These are phyloP conservation scores for Trichoderma guizhouense DNA, from an alignment of 2,329 filamentous ascomycete genomes.

Conservation along the genomic window DNA sequence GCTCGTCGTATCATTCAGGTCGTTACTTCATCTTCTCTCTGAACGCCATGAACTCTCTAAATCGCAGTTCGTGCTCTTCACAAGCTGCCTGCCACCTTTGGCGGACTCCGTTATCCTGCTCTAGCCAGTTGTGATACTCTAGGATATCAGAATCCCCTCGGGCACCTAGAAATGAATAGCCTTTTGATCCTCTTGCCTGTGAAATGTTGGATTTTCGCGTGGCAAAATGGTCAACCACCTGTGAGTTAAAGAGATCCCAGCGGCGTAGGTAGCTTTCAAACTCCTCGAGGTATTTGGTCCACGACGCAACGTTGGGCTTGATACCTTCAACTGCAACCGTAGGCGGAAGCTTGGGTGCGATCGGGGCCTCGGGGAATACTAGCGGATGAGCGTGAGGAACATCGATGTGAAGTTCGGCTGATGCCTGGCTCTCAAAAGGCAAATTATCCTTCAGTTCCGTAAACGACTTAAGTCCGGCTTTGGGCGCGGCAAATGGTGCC, in stretches of 20 bases:
- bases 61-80: constrained; percentile 55
- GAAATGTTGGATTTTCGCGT: constrained; percentile 47
- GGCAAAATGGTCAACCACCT: constrained; percentile 54
- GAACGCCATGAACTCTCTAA: constrained; percentile 55
- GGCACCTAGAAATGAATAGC: constrained; percentile 44
- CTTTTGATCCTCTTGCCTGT: constrained; percentile 39
- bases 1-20: background rate
- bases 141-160: constrained; percentile 46
- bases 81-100: constrained; percentile 58
- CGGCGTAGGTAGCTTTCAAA: constrained; percentile 53
- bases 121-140: constrained; percentile 58
- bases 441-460: constrained; percentile 54
- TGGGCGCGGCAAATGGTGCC: constrained; percentile 49
- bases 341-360: constrained; percentile 47
- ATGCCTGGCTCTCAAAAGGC: constrained; percentile 54
- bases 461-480: constrained; percentile 51
- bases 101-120: constrained; percentile 62
- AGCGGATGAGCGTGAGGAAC: constrained; percentile 36
- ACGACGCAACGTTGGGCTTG: constrained; percentile 42
- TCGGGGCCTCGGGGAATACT: constrained; percentile 47
- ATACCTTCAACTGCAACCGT: constrained; percentile 41
- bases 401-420: constrained; percentile 39
- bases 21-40: constrained; percentile 42
- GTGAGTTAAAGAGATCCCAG: constrained; percentile 49
- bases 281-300: constrained; percentile 50